Percentiles rank a stretch among this genome's conserved stretches.
Conservation (phyloP, 2,329 filamentous ascomycete genomes). For the Aspergillus sp. region DNA sequence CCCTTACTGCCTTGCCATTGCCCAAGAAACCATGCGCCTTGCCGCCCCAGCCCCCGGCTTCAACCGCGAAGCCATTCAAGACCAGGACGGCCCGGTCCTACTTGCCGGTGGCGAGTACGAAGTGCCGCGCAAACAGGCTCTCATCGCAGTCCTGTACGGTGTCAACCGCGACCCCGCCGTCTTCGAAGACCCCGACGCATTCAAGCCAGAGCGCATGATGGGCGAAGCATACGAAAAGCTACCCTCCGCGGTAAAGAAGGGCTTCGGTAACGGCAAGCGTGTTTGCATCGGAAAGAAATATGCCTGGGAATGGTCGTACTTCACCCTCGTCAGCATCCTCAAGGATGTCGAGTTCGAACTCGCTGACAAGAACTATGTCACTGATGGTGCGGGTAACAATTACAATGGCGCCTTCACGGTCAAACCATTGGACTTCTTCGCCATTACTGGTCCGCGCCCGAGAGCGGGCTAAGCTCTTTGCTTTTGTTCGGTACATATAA, state of each 20-base stretch:
- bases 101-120: constrained; percentile 64
- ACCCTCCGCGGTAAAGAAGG: constrained; percentile 65
- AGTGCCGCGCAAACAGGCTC: constrained; percentile 55
- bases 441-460: constrained; percentile 18
- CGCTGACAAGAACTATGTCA: constrained; percentile 55
- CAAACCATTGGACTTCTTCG: constrained; percentile 50
- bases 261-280: constrained; percentile 72
- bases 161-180: constrained; percentile 66
- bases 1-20: constrained; percentile 65
- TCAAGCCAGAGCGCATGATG: constrained; percentile 71
- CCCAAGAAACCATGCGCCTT: constrained; percentile 68
- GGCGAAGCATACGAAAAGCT: constrained; percentile 68
- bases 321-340: constrained; percentile 64
- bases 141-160: constrained; percentile 57
- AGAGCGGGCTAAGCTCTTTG: not conserved
- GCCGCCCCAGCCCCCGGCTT: constrained; percentile 63
- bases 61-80: constrained; percentile 55
- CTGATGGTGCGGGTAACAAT: constrained; percentile 32
- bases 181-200: constrained; percentile 65
- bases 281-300: constrained; percentile 72
- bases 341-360: constrained; percentile 70
- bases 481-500: not conserved
- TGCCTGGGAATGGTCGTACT: constrained; percentile 71
- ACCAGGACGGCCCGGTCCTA: constrained; percentile 43
- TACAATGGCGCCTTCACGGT: constrained; percentile 58